Conservation (phyloP, 108 stramenopile species). For the Mediolabrus comicus region DNA sequence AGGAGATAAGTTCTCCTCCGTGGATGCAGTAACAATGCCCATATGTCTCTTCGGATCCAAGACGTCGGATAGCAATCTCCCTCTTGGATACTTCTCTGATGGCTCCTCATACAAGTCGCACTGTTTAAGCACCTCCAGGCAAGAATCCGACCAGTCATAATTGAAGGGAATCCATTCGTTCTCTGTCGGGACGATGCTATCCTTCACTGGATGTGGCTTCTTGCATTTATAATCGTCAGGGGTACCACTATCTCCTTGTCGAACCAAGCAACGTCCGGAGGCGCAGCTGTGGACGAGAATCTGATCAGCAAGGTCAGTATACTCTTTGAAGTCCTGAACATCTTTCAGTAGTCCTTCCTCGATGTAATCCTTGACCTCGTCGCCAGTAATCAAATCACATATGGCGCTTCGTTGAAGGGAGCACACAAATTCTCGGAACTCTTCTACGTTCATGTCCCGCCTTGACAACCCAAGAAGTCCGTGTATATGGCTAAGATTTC, state of each 20-base stretch:
- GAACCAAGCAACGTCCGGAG: background rate
- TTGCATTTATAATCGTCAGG: background rate
- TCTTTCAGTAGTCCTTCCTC: background rate
- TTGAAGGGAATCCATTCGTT: background rate
- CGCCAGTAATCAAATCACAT: background rate
- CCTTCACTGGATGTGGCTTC: background rate
- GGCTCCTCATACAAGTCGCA: background rate
- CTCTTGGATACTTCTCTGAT: background rate
- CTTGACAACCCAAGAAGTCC: background rate
- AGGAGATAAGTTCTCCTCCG: constrained; percentile 7
- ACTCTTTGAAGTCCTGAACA: background rate
- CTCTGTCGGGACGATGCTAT: background rate
- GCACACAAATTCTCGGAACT: background rate
- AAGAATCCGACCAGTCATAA: background rate
- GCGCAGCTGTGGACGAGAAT: background rate
- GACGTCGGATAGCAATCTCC: background rate
- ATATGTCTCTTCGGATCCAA: constrained; percentile 18
- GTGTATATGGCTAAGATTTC: constrained; percentile 24
- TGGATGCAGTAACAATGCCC: background rate
- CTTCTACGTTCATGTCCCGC: constrained; percentile 1
- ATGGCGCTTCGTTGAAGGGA: constrained; percentile 2
- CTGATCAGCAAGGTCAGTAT: background rate
- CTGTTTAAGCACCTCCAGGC: background rate
- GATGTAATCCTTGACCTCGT: background rate
- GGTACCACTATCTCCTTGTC: background rate